A percentile compares a stretch with the other conserved stretches of the same genome.
Evolutionary conservation across 495 filamentous ascomycete species (phyloP).

Genomic region (Parachaetomium inaequale): DNA sequence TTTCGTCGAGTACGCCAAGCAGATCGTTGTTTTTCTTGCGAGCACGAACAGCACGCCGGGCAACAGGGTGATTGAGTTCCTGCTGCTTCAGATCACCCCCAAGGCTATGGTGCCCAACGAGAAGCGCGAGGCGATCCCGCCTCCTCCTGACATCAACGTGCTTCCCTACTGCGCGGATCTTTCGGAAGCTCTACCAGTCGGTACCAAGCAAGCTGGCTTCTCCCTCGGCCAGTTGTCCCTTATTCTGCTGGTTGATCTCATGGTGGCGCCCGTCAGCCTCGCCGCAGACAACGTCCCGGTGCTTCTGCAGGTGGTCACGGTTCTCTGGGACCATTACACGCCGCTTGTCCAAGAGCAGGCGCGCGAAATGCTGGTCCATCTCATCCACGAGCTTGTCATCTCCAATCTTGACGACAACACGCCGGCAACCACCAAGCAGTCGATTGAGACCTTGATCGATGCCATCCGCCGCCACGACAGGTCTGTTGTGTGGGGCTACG

Average conservation of each 20-base stretch:
- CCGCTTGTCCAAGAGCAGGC: conserved; percentile 95
- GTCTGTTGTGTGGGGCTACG: conserved; percentile 87
- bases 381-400: conserved; percentile 94
- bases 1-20: conserved; percentile 95
- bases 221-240: conserved; percentile 90
- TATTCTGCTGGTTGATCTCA: conserved; percentile 91
- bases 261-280: conserved; percentile 85
- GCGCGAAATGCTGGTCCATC: conserved; percentile 94
- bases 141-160: conserved; percentile 67
- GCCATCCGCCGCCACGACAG: conserved; percentile 81
- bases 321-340: conserved; percentile 95
- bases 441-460: conserved; percentile 86
- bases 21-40: conserved; percentile 92
- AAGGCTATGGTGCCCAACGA: conserved; percentile 86
- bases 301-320: conserved; percentile 83
- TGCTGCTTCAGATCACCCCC: conserved; percentile 81
- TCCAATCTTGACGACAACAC: conserved; percentile 78
- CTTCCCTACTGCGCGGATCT: conserved; percentile 90
- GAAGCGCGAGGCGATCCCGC: conserved; percentile 65
- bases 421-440: conserved; percentile 59
- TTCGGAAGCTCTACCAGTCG: conserved; percentile 71
- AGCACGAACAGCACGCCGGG: conserved; percentile 76
- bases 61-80: conserved; percentile 88
- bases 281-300: conserved; percentile 72
- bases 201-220: conserved; percentile 85